These are phyloP conservation scores for Pythium dissotocum DNA, from an alignment of 352 stramenopile genomes.

Conservation along the genomic window DNA sequence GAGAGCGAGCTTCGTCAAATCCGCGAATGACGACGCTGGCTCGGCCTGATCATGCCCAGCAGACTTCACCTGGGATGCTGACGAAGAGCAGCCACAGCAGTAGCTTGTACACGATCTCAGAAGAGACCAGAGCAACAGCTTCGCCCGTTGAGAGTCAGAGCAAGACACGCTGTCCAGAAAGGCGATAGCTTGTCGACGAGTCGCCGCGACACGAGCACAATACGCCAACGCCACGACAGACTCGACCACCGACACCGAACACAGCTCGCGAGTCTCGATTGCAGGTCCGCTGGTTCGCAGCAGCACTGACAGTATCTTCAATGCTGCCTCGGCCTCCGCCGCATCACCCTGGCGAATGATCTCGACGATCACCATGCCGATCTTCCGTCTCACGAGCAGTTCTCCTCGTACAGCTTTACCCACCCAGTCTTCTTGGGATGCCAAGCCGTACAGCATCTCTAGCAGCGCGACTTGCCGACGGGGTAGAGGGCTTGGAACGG, in stretches of 20 bases:
- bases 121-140: constrained; percentile 43
- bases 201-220: constrained; percentile 6
- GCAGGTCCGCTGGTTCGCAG: background rate
- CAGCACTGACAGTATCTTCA: constrained; percentile 16
- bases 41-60: background rate
- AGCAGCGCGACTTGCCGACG: background rate
- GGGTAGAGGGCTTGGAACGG: background rate
- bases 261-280: constrained; percentile 1
- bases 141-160: background rate
- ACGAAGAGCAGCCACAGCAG: constrained; percentile 46
- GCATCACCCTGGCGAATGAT: constrained; percentile 11
- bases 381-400: constrained; percentile 9
- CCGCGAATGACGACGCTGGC: constrained; percentile 12
- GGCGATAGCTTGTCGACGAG: constrained; percentile 22
- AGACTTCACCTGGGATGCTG: background rate
- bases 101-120: constrained; percentile 58
- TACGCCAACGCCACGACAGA: constrained; percentile 17
- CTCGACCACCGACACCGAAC: constrained; percentile 11
- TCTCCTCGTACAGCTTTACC: constrained; percentile 20
- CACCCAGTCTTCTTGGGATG: background rate
- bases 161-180: constrained; percentile 11
- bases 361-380: constrained; percentile 16
- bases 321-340: background rate
- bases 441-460: constrained; percentile 1
- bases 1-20: constrained; percentile 22